phyloP scores from a whole-genome alignment of 768 basidiomycete genomes.

The Astraeus odoratus region DNA sequence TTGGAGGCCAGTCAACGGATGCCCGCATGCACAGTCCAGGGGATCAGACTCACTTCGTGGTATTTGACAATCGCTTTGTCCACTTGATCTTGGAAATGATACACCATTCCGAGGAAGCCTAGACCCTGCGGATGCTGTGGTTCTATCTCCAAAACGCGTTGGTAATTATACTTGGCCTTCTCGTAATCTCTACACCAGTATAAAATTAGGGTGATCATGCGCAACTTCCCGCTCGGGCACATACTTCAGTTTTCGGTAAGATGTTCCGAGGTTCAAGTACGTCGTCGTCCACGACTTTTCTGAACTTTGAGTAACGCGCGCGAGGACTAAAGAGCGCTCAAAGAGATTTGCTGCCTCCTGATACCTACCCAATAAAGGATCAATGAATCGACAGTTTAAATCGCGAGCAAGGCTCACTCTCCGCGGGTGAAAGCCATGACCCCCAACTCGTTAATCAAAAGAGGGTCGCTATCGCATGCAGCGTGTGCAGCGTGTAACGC shows the following conservation, averaged over 20 bases:
- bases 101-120: constrained; percentile 83
- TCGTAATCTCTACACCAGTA: constrained; percentile 36
- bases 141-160: constrained; percentile 78
- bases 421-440: constrained; percentile 87
- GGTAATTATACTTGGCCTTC: constrained; percentile 69
- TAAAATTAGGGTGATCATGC: constrained; percentile 7
- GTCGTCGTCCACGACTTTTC: constrained; percentile 84
- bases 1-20: constrained; percentile 1
- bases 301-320: constrained; percentile 79
- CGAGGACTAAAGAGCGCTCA: constrained; percentile 68
- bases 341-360: constrained; percentile 66
- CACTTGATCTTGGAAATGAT: constrained; percentile 65
- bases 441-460: constrained; percentile 87
- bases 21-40: not conserved
- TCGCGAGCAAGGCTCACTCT: constrained; percentile 44
- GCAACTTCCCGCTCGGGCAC: constrained; percentile 15
- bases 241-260: constrained; percentile 73
- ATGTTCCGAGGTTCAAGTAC: constrained; percentile 89
- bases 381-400: not conserved
- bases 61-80: constrained; percentile 85
- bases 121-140: constrained; percentile 78
- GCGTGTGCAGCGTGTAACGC: constrained; percentile 74
- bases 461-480: constrained; percentile 83
- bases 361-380: constrained; percentile 43
- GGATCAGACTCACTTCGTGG: constrained; percentile 63